Conservation (phyloP, 2,329 filamentous ascomycete species). For the Phyllosticta citrichinensis region DNA sequence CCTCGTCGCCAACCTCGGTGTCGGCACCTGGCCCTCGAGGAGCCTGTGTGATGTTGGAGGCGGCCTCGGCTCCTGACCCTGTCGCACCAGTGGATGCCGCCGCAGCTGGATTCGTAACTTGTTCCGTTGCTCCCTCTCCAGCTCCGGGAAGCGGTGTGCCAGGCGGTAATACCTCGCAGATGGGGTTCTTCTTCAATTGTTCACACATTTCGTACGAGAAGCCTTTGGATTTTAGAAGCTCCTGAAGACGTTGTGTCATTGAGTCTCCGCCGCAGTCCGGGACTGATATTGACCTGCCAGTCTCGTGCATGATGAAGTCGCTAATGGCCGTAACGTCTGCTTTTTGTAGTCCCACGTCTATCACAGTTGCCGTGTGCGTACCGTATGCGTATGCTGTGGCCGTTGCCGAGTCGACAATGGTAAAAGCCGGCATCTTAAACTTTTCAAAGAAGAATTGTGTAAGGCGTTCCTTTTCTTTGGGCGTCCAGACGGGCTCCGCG, state of each 20-base stretch:
- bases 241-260: slow-evolving; percentile 65
- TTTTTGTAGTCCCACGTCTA: slow-evolving; percentile 88
- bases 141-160: slow-evolving; percentile 44
- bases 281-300: slow-evolving; percentile 51
- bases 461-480: slow-evolving; percentile 75
- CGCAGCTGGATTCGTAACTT: slow-evolving; percentile 43
- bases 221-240: slow-evolving; percentile 50
- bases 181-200: slow-evolving; percentile 52
- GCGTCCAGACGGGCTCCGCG: slow-evolving; percentile 81
- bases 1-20: slow-evolving; percentile 45
- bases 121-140: slow-evolving; percentile 16
- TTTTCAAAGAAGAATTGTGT: slow-evolving; percentile 96
- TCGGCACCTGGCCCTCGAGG: slow-evolving; percentile 45
- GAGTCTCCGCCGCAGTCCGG: slow-evolving; percentile 72
- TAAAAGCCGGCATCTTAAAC: slow-evolving; percentile 87
- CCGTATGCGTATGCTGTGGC: slow-evolving; percentile 77
- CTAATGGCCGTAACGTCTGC: slow-evolving; percentile 85
- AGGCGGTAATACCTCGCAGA: slow-evolving; percentile 50
- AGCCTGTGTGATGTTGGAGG: slow-evolving; percentile 33
- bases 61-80: slow-evolving; percentile 34
- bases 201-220: slow-evolving; percentile 55
- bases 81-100: slow-evolving; percentile 46
- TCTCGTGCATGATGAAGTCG: slow-evolving; percentile 67
- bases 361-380: slow-evolving; percentile 67
- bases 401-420: slow-evolving; percentile 78